Evolutionary conservation across 2,329 filamentous ascomycete species (phyloP).

Genomic region (Fusarium burgessii): DNA sequence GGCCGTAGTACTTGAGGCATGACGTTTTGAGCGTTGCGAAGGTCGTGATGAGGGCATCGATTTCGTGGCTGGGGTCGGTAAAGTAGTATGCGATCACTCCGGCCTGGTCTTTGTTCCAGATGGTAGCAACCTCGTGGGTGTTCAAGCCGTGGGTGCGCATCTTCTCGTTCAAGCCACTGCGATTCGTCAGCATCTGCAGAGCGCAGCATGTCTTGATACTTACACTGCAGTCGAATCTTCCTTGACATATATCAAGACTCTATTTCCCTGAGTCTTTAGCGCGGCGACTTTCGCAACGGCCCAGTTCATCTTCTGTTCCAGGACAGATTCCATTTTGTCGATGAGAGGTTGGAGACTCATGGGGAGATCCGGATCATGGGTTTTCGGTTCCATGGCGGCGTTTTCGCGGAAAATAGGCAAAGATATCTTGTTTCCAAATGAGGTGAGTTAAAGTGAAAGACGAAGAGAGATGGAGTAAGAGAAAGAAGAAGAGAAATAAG

Average conservation of each 20-base stretch:
- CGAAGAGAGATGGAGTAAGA: no score
- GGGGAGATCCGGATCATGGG: no score
- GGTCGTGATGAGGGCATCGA: background rate
- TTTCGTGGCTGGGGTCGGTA: background rate
- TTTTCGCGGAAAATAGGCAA: no score
- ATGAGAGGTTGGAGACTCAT: no score
- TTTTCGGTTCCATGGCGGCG: no score
- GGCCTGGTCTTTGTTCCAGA: rapidly evolving
- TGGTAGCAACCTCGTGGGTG: background rate
- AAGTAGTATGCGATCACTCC: background rate
- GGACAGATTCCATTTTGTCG: no score
- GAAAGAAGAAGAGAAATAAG: no score
- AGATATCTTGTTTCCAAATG: no score
- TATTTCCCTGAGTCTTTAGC: no score
- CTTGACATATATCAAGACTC: background rate
- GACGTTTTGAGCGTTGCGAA: background rate
- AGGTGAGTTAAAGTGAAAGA: no score
- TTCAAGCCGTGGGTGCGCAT: background rate
- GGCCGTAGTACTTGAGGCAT: background rate
- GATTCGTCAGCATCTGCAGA: background rate
- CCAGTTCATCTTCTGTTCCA: no score
- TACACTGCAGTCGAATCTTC: background rate
- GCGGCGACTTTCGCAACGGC: no score
- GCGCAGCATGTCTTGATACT: background rate
- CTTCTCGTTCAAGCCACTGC: background rate